Evolutionary conservation across 768 basidiomycete genomes (phyloP).

Genomic region (Hydnomerulius pinastri): DNA sequence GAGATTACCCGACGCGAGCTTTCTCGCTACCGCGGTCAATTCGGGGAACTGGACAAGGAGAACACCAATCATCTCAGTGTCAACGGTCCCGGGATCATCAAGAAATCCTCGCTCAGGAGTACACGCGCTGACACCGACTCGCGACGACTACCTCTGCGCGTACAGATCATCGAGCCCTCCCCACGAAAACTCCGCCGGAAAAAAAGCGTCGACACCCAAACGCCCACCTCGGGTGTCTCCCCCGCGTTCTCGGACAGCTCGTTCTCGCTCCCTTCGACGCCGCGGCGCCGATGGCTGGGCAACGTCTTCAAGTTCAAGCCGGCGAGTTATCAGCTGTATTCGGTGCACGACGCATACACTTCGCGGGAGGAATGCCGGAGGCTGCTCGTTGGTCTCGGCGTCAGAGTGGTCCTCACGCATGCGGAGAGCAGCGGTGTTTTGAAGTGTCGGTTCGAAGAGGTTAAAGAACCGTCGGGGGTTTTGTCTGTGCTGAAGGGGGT

Average conservation of each 20-base stretch:
- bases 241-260: constrained; percentile 50
- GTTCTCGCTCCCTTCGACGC: constrained; percentile 45
- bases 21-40: constrained; percentile 7
- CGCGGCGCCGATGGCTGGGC: constrained; percentile 76
- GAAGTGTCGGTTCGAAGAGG: constrained; percentile 76
- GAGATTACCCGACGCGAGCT: constrained; percentile 2
- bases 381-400: constrained; percentile 70
- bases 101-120: constrained; percentile 49
- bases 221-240: constrained; percentile 27
- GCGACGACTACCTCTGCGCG: constrained; percentile 31
- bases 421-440: constrained; percentile 65
- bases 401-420: constrained; percentile 65
- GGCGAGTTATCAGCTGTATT: constrained; percentile 56
- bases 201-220: constrained; percentile 17
- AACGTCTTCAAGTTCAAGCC: constrained; percentile 88
- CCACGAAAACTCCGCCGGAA: constrained; percentile 38
- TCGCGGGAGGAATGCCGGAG: constrained; percentile 76
- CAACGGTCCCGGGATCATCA: constrained; percentile 24
- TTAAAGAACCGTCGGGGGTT: constrained; percentile 54
- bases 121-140: constrained; percentile 18
- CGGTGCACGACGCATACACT: constrained; percentile 56
- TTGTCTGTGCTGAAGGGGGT: constrained; percentile 64
- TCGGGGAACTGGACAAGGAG: constrained; percentile 56
- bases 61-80: constrained; percentile 35
- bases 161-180: constrained; percentile 56